Evolutionary conservation across 2,329 filamentous ascomycete genomes (phyloP).

Genomic region (Aspergillus phoenicis): DNA sequence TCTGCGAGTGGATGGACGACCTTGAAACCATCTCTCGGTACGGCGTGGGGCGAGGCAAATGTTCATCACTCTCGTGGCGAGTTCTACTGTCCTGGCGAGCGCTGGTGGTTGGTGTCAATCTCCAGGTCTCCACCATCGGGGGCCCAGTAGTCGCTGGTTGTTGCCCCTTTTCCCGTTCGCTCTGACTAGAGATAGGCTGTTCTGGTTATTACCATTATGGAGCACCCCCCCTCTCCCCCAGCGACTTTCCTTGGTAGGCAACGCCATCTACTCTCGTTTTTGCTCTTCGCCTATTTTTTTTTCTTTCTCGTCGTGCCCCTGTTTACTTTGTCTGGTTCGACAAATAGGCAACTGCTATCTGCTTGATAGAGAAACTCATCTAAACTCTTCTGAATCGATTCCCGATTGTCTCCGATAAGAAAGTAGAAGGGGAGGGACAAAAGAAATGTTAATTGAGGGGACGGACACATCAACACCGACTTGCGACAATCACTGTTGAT

Average conservation of each 20-base stretch:
- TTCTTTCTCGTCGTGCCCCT: neutral
- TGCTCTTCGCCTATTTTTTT: neutral
- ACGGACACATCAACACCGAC: neutral
- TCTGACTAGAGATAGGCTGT: neutral
- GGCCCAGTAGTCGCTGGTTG: slow-evolving; percentile 11
- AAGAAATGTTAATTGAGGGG: slow-evolving; percentile 1
- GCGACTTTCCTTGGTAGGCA: neutral
- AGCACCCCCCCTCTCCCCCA: neutral
- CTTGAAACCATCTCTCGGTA: slow-evolving; percentile 12
- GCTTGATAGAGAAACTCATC: neutral
- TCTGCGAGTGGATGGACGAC: slow-evolving; percentile 5
- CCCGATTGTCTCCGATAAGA: slow-evolving; percentile 15
- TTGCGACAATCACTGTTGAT: slow-evolving; percentile 32
- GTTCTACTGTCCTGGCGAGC: slow-evolving; percentile 4
- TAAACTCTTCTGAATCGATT: neutral
- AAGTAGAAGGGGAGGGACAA: neutral
- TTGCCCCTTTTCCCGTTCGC: slow-evolving; percentile 23
- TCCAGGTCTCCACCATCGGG: slow-evolving; percentile 17
- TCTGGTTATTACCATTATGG: neutral
- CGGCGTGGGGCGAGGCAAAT: slow-evolving; percentile 20
- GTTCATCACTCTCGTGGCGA: slow-evolving; percentile 22
- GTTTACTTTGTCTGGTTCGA: no score
- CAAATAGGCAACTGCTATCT: no score
- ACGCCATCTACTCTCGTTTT: slow-evolving; percentile 6
- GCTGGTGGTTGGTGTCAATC: slow-evolving; percentile 19